phyloP scores from a whole-genome alignment of 1,284 basidiomycete species.

The Ganoderma sp. region DNA sequence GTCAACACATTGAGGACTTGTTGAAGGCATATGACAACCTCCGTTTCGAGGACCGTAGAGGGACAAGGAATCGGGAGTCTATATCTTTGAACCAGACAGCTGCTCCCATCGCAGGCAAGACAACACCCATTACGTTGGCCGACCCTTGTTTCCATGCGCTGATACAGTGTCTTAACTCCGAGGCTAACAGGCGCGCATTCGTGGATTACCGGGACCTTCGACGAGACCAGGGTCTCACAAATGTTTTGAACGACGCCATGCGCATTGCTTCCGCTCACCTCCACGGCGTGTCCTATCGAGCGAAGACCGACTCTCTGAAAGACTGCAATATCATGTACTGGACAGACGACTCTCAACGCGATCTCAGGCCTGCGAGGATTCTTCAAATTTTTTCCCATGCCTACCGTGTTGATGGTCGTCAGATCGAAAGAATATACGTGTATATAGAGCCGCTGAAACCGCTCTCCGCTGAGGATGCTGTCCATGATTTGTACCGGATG shows the following conservation, averaged over 20 bases:
- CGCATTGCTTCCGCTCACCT: not conserved
- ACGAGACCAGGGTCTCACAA: not conserved
- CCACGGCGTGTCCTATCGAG: not conserved
- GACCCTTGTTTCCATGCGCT: not conserved
- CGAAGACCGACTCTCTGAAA: not conserved
- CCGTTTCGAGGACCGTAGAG: not conserved
- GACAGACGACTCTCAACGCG: not conserved
- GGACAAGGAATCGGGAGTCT: not conserved
- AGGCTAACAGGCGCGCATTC: not conserved
- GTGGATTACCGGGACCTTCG: not conserved
- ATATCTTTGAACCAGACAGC: not conserved
- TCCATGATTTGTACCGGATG: conserved; percentile 5
- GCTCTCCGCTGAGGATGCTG: not conserved
- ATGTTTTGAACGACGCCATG: not conserved
- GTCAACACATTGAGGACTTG: not conserved
- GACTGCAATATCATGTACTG: not conserved
- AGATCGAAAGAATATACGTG: not conserved
- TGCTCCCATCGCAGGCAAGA: not conserved
- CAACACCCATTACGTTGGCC: not conserved
- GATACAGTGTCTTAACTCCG: not conserved
- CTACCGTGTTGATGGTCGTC: not conserved
- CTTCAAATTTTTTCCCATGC: not conserved
- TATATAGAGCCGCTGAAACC: not conserved
- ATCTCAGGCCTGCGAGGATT: not conserved
- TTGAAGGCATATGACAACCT: not conserved